Percentiles rank a stretch among this genome's conserved stretches.
Evolutionary conservation across 2,329 filamentous ascomycete species (phyloP).

Genomic region (Fusarium mundagurra): DNA sequence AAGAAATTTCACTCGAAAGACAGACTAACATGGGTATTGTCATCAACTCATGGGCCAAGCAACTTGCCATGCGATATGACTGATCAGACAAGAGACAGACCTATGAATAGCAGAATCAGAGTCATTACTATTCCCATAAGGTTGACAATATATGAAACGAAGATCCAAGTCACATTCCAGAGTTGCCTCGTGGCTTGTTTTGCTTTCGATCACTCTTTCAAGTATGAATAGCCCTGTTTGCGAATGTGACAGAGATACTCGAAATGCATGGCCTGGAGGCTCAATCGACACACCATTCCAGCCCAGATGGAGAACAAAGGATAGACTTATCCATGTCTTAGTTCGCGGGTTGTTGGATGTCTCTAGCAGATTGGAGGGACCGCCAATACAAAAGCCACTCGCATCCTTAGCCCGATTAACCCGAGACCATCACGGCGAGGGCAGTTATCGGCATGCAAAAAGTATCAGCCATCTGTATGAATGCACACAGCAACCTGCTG

Average conservation of each 20-base stretch:
- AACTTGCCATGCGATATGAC: not conserved
- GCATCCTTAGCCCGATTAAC: not conserved
- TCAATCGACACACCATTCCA: conserved; percentile 1
- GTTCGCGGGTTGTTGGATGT: conserved; percentile 15
- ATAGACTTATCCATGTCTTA: conserved; percentile 6
- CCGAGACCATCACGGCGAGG: not conserved
- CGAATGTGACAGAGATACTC: not conserved
- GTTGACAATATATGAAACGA: not conserved
- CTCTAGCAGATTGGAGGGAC: not conserved
- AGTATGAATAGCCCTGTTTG: not conserved
- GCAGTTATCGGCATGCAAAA: conserved; percentile 5
- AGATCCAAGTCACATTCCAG: conserved; percentile 11
- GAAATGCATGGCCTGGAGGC: not conserved
- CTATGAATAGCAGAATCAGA: not conserved
- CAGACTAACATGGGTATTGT: not conserved
- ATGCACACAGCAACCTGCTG: not conserved
- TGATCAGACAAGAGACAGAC: not conserved
- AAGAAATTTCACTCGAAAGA: not conserved
- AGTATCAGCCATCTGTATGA: not conserved
- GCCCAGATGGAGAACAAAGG: conserved; percentile 18
- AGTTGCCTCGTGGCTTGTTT: not conserved
- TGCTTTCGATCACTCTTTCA: not conserved
- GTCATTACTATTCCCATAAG: not conserved
- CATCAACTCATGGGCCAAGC: not conserved
- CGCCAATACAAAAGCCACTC: not conserved